These are phyloP conservation scores for Coffea humblotiana DNA, from an alignment of 305 asterid genomes.

Conservation along the genomic window DNA sequence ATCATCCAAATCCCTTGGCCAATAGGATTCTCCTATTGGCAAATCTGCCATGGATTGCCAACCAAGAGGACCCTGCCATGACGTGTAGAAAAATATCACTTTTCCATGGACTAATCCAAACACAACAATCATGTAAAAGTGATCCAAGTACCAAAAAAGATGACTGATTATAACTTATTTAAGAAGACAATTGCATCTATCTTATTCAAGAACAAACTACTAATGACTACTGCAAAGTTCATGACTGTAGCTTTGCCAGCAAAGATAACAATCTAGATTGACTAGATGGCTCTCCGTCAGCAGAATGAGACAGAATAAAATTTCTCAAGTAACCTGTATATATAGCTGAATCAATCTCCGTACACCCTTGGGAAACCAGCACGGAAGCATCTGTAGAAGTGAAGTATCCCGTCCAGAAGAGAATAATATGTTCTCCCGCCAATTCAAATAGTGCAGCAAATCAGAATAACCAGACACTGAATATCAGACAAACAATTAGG, in stretches of 20 bases:
- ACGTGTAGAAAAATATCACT: constrained; percentile 12
- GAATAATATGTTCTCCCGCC: constrained; percentile 95
- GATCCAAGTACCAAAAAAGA: neutral
- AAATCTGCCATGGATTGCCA: constrained; percentile 69
- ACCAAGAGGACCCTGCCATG: constrained; percentile 83
- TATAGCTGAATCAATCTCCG: constrained; percentile 95
- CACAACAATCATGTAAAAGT: constrained; percentile 1
- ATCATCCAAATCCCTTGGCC: constrained; percentile 69
- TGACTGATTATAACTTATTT: neutral
- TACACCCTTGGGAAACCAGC: constrained; percentile 94
- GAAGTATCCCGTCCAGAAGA: constrained; percentile 90
- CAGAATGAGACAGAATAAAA: neutral
- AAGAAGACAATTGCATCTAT: neutral
- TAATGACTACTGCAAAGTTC: neutral
- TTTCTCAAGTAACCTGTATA: constrained; percentile 60
- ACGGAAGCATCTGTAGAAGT: constrained; percentile 93
- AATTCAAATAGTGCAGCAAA: constrained; percentile 81
- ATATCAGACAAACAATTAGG: constrained; percentile 16
- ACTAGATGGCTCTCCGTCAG: neutral
- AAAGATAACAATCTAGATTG: neutral
- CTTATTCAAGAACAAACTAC: neutral
- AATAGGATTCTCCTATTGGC: constrained; percentile 55
- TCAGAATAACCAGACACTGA: constrained; percentile 77
- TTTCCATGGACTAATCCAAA: constrained; percentile 5
- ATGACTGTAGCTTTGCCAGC: neutral